A percentile compares a stretch with the other conserved stretches of the same genome.
Conservation (phyloP, 2,329 filamentous ascomycete genomes). For the Curvularia sp. region DNA sequence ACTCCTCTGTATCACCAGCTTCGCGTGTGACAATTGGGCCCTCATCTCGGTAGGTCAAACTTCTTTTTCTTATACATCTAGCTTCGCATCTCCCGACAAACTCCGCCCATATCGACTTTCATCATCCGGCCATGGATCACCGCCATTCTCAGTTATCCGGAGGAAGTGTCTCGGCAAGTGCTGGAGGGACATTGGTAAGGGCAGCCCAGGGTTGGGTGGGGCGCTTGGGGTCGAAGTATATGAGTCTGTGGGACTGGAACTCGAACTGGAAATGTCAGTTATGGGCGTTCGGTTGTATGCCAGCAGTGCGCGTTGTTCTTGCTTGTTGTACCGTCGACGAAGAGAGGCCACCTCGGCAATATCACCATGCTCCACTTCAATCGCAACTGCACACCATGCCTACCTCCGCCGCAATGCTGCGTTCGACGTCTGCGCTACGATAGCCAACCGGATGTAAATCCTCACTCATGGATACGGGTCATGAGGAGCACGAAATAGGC, state of each 20-base stretch:
- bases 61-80: slow-evolving; percentile 18
- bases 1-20: slow-evolving; percentile 37
- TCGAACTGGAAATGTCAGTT: slow-evolving; percentile 10
- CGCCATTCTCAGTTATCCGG: slow-evolving; percentile 1
- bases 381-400: slow-evolving; percentile 27
- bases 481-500: background rate
- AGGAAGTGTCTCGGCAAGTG: background rate
- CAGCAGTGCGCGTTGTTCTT: slow-evolving; percentile 17
- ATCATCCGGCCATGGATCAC: background rate
- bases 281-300: slow-evolving; percentile 20
- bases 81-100: slow-evolving; percentile 5
- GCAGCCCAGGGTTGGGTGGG: slow-evolving; percentile 1
- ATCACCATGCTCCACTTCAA: slow-evolving; percentile 12
- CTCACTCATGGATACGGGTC: background rate
- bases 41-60: slow-evolving; percentile 37
- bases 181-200: slow-evolving; percentile 3
- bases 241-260: background rate
- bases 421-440: slow-evolving; percentile 12
- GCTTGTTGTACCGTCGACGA: slow-evolving; percentile 17
- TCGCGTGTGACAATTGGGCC: slow-evolving; percentile 33
- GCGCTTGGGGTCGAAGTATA: background rate
- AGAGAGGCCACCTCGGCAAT: slow-evolving; percentile 21
- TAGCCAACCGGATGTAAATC: background rate
- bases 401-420: slow-evolving; percentile 5
- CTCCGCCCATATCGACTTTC: slow-evolving; percentile 3